phyloP scores from a whole-genome alignment of 768 basidiomycete genomes.

The Artomyces pyxidatus region DNA sequence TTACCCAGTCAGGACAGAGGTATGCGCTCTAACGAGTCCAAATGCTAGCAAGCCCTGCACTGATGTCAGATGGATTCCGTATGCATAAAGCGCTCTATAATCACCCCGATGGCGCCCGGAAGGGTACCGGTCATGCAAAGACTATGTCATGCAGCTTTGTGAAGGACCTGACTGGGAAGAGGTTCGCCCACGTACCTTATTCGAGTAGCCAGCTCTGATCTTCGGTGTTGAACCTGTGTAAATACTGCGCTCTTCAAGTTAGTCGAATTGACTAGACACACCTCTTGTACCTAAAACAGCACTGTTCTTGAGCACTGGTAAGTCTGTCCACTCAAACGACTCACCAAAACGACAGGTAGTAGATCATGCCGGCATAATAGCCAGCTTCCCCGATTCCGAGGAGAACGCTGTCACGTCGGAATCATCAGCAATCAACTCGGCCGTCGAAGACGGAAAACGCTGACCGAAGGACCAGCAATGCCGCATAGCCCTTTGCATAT shows the following conservation, averaged over 20 bases:
- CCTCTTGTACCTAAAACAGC: slow-evolving; percentile 25
- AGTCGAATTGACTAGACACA: too few relatives aligned
- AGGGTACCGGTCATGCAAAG: slow-evolving; percentile 52
- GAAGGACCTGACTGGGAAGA: neutral
- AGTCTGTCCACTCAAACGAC: neutral
- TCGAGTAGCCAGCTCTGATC: slow-evolving; percentile 42
- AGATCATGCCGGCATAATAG: slow-evolving; percentile 54
- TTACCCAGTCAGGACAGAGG: slow-evolving; percentile 34
- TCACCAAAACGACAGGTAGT: slow-evolving; percentile 51
- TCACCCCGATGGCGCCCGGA: slow-evolving; percentile 46
- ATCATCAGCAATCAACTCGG: neutral
- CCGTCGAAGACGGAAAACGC: neutral
- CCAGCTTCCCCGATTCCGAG: slow-evolving; percentile 56
- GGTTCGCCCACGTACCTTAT: slow-evolving; percentile 29
- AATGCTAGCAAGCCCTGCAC: slow-evolving; percentile 47
- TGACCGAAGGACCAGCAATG: slow-evolving; percentile 39
- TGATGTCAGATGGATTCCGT: neutral
- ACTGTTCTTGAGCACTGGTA: neutral
- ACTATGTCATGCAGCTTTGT: slow-evolving; percentile 20
- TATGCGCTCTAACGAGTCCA: slow-evolving; percentile 44
- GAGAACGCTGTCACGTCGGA: slow-evolving; percentile 32
- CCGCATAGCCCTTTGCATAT: slow-evolving; percentile 47
- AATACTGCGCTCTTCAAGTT: too few relatives aligned
- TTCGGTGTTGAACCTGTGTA: too few relatives aligned
- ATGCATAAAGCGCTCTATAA: slow-evolving; percentile 1